phyloP scores from a whole-genome alignment of 2,329 filamentous ascomycete species.

The Sclerotiophoma versabilis region DNA sequence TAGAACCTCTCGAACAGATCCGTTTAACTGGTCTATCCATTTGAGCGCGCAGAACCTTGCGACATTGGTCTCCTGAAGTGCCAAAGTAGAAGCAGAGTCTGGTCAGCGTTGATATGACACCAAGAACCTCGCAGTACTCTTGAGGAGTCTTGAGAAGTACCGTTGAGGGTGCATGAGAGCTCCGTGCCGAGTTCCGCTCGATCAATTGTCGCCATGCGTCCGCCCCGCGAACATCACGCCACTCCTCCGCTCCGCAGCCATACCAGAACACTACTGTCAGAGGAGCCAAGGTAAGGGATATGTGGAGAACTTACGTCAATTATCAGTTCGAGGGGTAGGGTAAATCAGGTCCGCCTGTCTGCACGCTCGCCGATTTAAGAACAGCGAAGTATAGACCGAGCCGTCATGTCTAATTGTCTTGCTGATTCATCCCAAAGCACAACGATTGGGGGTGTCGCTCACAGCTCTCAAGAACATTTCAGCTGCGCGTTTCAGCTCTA shows the following conservation, averaged over 20 bases:
- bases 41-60: no score
- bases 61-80: no score
- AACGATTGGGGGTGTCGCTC: no score
- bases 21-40: no score
- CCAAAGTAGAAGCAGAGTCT: neutral
- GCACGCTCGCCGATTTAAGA: neutral
- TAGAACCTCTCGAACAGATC: neutral
- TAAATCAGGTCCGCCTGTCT: neutral
- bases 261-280: neutral
- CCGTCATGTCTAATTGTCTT: no score
- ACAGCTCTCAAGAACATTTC: no score
- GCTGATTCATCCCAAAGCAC: no score
- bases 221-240: slow-evolving; percentile 13
- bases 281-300: slow-evolving; percentile 1
- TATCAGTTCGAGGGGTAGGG: neutral
- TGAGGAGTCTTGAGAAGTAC: neutral
- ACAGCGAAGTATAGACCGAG: no score
- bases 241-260: slow-evolving; percentile 4
- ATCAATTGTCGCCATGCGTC: slow-evolving; percentile 2
- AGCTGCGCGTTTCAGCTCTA: no score
- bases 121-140: neutral
- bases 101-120: neutral
- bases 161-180: neutral
- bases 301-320: neutral
- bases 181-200: slow-evolving; percentile 7